Percentiles rank a stretch among this genome's conserved stretches.
phyloP scores from a whole-genome alignment of 2,329 filamentous ascomycete species.

The Exophiala dermatitidis region DNA sequence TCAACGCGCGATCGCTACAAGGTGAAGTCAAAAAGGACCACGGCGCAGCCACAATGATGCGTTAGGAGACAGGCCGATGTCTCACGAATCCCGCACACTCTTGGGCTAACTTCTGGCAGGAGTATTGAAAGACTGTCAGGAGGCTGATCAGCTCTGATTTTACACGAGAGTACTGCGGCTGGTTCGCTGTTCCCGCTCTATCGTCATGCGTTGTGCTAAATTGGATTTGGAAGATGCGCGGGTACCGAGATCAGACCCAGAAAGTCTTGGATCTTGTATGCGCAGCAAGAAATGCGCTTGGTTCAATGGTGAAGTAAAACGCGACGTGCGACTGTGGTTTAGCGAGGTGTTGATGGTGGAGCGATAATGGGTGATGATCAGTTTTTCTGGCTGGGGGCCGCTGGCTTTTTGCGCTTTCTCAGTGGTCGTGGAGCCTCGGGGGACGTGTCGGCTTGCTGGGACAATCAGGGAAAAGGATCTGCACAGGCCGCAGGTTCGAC shows the following conservation, averaged over 20 bases:
- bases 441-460: conserved; percentile 2
- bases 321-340: conserved; percentile 3
- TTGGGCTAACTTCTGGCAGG: background rate
- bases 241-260: too few relatives aligned
- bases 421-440: conserved; percentile 16
- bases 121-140: background rate
- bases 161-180: background rate
- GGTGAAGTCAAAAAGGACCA: background rate
- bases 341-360: conserved; percentile 9
- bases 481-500: conserved; percentile 9
- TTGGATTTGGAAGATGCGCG: too few relatives aligned
- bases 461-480: conserved; percentile 15
- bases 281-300: background rate
- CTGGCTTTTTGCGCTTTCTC: conserved; percentile 11
- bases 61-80: background rate
- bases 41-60: background rate
- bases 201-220: too few relatives aligned
- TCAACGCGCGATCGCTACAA: conserved; percentile 27
- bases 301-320: background rate
- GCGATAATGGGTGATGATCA: conserved; percentile 12
- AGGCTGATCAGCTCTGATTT: background rate
- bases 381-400: conserved; percentile 5
- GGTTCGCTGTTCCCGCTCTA: background rate
- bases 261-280: background rate
- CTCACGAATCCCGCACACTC: background rate